A percentile compares a stretch with the other conserved stretches of the same genome.
Evolutionary conservation across 352 stramenopile genomes (phyloP).

Genomic region (Pythium folliculosum): DNA sequence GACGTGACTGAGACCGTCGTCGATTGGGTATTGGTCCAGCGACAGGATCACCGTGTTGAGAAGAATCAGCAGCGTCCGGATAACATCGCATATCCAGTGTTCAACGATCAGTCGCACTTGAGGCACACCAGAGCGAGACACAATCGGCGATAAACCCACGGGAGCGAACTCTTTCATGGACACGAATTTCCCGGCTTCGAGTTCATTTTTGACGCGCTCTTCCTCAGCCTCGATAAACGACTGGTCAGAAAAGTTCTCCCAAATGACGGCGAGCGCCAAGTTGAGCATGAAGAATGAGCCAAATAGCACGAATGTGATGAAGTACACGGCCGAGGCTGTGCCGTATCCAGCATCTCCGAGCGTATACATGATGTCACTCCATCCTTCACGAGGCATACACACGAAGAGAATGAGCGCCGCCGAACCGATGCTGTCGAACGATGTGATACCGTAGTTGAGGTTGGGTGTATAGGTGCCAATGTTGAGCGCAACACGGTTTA

Average conservation of each 20-base stretch:
- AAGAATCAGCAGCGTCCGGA: slow-evolving; percentile 68
- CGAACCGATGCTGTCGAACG: slow-evolving; percentile 88
- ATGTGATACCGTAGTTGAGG: slow-evolving; percentile 84
- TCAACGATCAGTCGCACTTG: slow-evolving; percentile 36
- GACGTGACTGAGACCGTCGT: slow-evolving; percentile 35
- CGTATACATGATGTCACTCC: slow-evolving; percentile 48
- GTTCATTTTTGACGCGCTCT: slow-evolving; percentile 30
- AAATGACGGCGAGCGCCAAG: slow-evolving; percentile 89
- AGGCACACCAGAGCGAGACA: not conserved
- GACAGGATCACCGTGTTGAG: slow-evolving; percentile 86
- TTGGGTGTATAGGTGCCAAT: slow-evolving; percentile 60
- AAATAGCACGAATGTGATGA: slow-evolving; percentile 87
- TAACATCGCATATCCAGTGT: slow-evolving; percentile 56
- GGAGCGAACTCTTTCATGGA: slow-evolving; percentile 3
- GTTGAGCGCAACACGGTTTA: slow-evolving; percentile 40
- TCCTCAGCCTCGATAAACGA: slow-evolving; percentile 64
- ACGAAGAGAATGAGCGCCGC: slow-evolving; percentile 88
- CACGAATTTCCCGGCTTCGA: not conserved
- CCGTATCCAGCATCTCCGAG: slow-evolving; percentile 55
- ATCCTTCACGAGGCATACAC: slow-evolving; percentile 90
- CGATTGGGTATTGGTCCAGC: slow-evolving; percentile 76
- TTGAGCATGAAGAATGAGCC: slow-evolving; percentile 93
- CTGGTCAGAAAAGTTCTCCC: slow-evolving; percentile 71
- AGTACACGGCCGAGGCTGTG: slow-evolving; percentile 69
- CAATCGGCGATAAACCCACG: not conserved